Evolutionary conservation across 805 yeast genomes (phyloP), one percentile per base, ranked within the genome.

Genomic region (Priceomyces haplophilus): DNA sequence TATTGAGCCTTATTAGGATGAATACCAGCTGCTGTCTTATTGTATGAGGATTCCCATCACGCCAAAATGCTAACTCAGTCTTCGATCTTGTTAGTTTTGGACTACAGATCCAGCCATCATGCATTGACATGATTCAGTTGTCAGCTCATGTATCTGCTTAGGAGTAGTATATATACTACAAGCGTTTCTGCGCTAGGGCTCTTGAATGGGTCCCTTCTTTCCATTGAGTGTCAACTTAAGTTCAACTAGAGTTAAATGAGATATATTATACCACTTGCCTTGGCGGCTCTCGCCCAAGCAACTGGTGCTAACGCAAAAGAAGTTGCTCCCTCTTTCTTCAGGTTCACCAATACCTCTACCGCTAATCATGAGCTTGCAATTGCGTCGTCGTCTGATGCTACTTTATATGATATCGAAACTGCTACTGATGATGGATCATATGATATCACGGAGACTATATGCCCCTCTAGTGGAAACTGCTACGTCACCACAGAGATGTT

Each of bases 401-500:
- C 59, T 37, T 40, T 55, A 19, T 56, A 56, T 41, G 61, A 55
- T 3, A 40, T 44, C 30, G 65, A 56, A 24, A 53, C 62, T 21
- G 62, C 50, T 16, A 53, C 61, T 21, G 62, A 55, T 12, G 47
- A 46, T 31, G 41, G 39, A 15, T 20, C 41, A 6, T 33, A 45
- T 12, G 44, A 49, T 19, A 55, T 51, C 18, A 55, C 64, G 12
- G 52, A 52, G 36, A 69, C 73, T 18, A 54, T 64, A 15, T 69
- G 75, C 49, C 55, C 53, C 38, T 42, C 53, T 41, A 50, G 59
- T 18, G 43, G 44, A 12, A 44, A 41, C 15, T 69, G 75, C 42
- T 52, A 52, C 35, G 61, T 55, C 32, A 68, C 74, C 18, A 67
- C 72, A 21, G 61, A 64, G 16, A 43, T 58, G 13, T 59, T 58